Conservation (phyloP, 805 yeast genomes). For the Candida khao-thaluensis region DNA sequence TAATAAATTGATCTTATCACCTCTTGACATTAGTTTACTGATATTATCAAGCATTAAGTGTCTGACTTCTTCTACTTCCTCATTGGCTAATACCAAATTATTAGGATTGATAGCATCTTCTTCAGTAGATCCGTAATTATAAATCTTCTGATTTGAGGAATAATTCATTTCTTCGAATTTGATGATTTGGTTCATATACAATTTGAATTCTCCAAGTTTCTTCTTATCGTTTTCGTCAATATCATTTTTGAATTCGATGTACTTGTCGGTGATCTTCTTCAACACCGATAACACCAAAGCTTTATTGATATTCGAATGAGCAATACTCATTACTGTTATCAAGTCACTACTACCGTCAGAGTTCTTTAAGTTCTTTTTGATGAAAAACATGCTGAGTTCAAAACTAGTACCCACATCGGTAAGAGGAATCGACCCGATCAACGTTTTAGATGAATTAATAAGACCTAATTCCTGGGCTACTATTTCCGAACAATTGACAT, state of each 20-base stretch:
- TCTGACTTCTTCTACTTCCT: slow-evolving; percentile 64
- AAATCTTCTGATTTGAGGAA: slow-evolving; percentile 30
- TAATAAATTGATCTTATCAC: slow-evolving; percentile 68
- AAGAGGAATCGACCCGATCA: slow-evolving; percentile 39
- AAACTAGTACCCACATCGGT: slow-evolving; percentile 28
- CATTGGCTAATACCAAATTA: slow-evolving; percentile 41
- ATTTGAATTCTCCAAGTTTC: slow-evolving; percentile 51
- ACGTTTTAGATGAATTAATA: slow-evolving; percentile 48
- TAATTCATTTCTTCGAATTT: slow-evolving; percentile 51
- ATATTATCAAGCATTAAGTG: slow-evolving; percentile 71
- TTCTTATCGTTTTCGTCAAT: slow-evolving; percentile 22
- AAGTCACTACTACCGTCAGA: slow-evolving; percentile 47
- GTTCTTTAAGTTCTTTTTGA: slow-evolving; percentile 44
- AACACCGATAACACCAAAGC: slow-evolving; percentile 47
- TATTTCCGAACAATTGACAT: slow-evolving; percentile 52
- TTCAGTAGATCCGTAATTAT: slow-evolving; percentile 33
- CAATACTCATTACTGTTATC: slow-evolving; percentile 50
- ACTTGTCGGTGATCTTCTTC: slow-evolving; percentile 52
- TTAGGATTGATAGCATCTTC: slow-evolving; percentile 32
- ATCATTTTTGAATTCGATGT: slow-evolving; percentile 39
- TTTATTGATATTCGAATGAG: slow-evolving; percentile 43
- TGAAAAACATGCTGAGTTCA: slow-evolving; percentile 43
- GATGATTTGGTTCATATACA: slow-evolving; percentile 55
- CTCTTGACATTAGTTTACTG: slow-evolving; percentile 69
- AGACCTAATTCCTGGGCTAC: slow-evolving; percentile 54